These are phyloP conservation scores for Diospyros lotus DNA, from an alignment of 148 eudicot genomes.

Conservation along the genomic window DNA sequence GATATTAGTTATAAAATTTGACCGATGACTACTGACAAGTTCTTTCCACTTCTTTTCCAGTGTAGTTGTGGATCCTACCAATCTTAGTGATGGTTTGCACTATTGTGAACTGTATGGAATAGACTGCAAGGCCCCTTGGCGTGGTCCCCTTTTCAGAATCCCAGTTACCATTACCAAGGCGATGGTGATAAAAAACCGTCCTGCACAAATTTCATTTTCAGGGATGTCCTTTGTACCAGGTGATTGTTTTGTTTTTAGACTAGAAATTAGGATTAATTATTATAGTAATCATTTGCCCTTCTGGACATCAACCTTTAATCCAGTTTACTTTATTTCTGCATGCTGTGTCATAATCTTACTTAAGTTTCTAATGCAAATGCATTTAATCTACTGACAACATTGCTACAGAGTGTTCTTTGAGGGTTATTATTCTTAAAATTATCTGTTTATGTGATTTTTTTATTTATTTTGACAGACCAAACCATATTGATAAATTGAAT, in stretches of 20 bases:
- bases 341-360: neutral
- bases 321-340: neutral
- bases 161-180: constrained; percentile 93
- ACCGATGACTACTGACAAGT: neutral
- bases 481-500: neutral
- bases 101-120: constrained; percentile 77
- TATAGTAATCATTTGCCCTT: neutral
- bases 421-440: neutral
- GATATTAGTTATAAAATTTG: neutral
- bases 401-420: neutral
- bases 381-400: neutral
- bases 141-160: constrained; percentile 93
- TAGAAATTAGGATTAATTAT: neutral
- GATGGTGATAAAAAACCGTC: constrained; percentile 47
- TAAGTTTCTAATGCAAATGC: neutral
- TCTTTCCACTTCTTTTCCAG: constrained; percentile 35
- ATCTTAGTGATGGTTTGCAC: constrained; percentile 75
- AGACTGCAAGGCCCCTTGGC: constrained; percentile 87
- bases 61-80: constrained; percentile 83
- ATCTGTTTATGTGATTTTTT: neutral
- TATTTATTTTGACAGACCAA: neutral
- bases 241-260: constrained; percentile 18
- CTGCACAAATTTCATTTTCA: constrained; percentile 58
- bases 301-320: neutral
- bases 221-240: constrained; percentile 85